phyloP scores from a whole-genome alignment of 2,329 filamentous ascomycete species.

The Venturiaceae sp. region DNA sequence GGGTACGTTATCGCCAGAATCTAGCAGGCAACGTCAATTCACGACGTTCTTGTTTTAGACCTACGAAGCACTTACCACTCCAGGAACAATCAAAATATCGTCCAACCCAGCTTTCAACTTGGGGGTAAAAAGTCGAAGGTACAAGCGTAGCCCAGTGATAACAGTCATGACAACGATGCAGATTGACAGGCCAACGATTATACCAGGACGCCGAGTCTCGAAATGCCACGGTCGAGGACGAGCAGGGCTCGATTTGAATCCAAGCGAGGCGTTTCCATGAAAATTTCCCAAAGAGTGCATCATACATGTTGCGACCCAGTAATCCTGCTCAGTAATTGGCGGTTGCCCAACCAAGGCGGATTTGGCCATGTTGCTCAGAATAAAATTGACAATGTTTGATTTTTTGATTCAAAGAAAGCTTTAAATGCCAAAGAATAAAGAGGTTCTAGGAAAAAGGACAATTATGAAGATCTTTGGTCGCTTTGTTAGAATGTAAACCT shows the following conservation, averaged over 20 bases:
- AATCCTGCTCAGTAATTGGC: constrained; percentile 18
- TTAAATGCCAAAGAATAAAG: too few species aligned
- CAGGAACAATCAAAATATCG: constrained; percentile 23
- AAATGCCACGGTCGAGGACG: constrained; percentile 13
- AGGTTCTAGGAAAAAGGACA: too few species aligned
- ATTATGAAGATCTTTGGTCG: too few species aligned
- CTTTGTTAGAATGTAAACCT: too few species aligned
- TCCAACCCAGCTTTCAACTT: constrained; percentile 22
- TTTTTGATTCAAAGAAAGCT: too few species aligned
- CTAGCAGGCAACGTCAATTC: constrained; percentile 1
- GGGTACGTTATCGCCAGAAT: constrained; percentile 19
- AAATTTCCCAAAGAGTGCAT: constrained; percentile 13
- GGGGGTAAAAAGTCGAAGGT: constrained; percentile 16
- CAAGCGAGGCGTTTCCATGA: constrained; percentile 13
- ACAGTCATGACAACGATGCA: constrained; percentile 19
- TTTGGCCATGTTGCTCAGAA: constrained; percentile 5
- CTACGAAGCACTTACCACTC: constrained; percentile 14
- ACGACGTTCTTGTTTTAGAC: background rate
- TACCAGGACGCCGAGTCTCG: constrained; percentile 16
- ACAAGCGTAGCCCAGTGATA: constrained; percentile 19
- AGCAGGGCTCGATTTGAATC: constrained; percentile 8
- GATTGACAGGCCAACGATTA: constrained; percentile 20
- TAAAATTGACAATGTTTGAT: too few species aligned
- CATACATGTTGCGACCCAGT: constrained; percentile 19
- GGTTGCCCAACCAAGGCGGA: constrained; percentile 13